Percentiles rank a stretch among this genome's conserved stretches.
These are phyloP conservation scores for Pythium sukuiense DNA, from an alignment of 352 stramenopile genomes.

Conservation along the genomic window DNA sequence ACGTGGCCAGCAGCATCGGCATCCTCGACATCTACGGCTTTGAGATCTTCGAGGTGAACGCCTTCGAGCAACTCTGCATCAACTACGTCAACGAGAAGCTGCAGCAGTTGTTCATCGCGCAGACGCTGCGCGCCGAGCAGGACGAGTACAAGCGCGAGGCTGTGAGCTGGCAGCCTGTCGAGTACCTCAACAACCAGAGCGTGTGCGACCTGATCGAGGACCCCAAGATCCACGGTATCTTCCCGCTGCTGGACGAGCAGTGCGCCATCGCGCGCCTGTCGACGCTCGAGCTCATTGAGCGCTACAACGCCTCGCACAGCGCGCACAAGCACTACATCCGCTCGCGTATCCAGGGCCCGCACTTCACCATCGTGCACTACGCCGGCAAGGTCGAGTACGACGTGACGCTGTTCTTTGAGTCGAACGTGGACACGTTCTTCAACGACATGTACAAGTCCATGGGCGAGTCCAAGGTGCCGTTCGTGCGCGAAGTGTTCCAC, in stretches of 20 bases:
- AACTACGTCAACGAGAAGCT: constrained; percentile 92
- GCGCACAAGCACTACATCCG: constrained; percentile 76
- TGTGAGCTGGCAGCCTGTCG: constrained; percentile 72
- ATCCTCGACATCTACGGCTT: constrained; percentile 92
- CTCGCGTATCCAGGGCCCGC: constrained; percentile 64
- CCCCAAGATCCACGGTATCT: constrained; percentile 78
- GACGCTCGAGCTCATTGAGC: constrained; percentile 75
- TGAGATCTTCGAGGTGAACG: constrained; percentile 90
- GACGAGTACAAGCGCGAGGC: constrained; percentile 77
- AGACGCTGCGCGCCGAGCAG: constrained; percentile 80
- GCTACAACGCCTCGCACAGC: constrained; percentile 69
- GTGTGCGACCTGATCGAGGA: constrained; percentile 89
- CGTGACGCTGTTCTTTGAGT: constrained; percentile 82
- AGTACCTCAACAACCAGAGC: constrained; percentile 88
- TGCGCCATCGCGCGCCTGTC: constrained; percentile 70
- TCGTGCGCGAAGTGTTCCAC: constrained; percentile 78
- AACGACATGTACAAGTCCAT: constrained; percentile 78
- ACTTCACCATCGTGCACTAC: constrained; percentile 85
- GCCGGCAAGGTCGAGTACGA: constrained; percentile 87
- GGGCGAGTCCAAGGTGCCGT: constrained; percentile 66
- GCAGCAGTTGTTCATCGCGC: constrained; percentile 86
- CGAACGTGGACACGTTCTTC: constrained; percentile 86
- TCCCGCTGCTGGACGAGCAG: constrained; percentile 80
- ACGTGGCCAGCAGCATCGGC: constrained; percentile 79
- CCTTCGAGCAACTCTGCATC: constrained; percentile 90